Conservation (phyloP, 2,329 filamentous ascomycete genomes). For the Colletotrichum sp. region DNA sequence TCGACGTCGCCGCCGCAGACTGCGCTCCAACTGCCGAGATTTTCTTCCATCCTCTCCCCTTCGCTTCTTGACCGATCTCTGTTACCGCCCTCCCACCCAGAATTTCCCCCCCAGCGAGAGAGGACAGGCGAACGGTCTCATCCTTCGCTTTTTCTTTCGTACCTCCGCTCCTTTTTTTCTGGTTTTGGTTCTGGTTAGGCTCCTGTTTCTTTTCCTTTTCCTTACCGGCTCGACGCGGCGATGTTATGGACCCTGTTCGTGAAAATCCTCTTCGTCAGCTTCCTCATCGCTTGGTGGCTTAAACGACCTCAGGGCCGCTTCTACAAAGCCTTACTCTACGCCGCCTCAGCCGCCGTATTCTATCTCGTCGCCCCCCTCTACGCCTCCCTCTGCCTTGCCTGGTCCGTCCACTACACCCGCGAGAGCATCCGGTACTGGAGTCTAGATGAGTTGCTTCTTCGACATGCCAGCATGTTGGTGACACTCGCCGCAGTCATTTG, state of each 20-base stretch:
- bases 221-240: conserved; percentile 17
- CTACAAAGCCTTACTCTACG: conserved; percentile 16
- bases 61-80: conserved; percentile 12
- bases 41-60: conserved; percentile 16
- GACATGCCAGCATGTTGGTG: conserved; percentile 60
- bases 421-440: conserved; percentile 32
- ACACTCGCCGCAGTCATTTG: conserved; percentile 58
- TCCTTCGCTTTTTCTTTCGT: conserved; percentile 12
- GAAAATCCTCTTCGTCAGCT: conserved; percentile 23
- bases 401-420: conserved; percentile 20
- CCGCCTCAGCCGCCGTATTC: conserved; percentile 18
- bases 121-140: conserved; percentile 17
- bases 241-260: conserved; percentile 24
- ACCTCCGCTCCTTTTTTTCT: conserved; percentile 1
- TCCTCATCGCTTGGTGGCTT: conserved; percentile 24
- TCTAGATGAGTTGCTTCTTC: conserved; percentile 50
- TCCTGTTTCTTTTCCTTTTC: not conserved
- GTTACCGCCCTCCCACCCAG: conserved; percentile 2
- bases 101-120: conserved; percentile 2
- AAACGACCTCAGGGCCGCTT: conserved; percentile 16
- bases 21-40: conserved; percentile 17
- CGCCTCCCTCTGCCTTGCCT: conserved; percentile 13
- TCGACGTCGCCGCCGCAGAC: conserved; percentile 13
- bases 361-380: conserved; percentile 21
- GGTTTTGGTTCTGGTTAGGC: not conserved